A percentile compares a stretch with the other conserved stretches of the same genome.
Conservation (phyloP, 352 stramenopile species). For the Globisporangium carolinianum region DNA sequence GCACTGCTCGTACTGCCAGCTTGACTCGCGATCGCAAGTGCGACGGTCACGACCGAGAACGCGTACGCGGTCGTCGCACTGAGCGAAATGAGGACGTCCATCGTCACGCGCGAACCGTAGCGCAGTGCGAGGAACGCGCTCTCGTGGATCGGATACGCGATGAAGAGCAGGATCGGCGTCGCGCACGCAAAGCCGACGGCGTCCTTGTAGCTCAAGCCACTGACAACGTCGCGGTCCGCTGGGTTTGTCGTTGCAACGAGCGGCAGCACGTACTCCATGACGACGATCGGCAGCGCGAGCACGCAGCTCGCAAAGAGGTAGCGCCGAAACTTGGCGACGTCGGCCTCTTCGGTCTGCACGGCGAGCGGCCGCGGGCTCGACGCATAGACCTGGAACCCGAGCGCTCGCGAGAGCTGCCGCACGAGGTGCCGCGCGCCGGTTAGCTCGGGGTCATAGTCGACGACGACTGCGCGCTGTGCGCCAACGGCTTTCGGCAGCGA, state of each 20-base stretch:
- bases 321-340: conserved; percentile 36
- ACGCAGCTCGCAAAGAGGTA: conserved; percentile 47
- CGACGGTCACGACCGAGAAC: conserved; percentile 41
- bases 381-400: conserved; percentile 42
- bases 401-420: conserved; percentile 22
- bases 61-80: conserved; percentile 60
- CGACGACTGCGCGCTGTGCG: conserved; percentile 19
- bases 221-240: conserved; percentile 20
- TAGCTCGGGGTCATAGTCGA: conserved; percentile 41
- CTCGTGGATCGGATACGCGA: conserved; percentile 65
- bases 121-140: conserved; percentile 54
- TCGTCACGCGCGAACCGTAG: conserved; percentile 56
- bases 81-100: conserved; percentile 76
- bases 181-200: conserved; percentile 50
- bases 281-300: conserved; percentile 44
- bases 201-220: conserved; percentile 42
- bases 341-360: conserved; percentile 23
- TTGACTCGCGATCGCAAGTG: conserved; percentile 12
- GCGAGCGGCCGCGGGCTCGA: conserved; percentile 40
- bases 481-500: conserved; percentile 7
- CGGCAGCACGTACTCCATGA: conserved; percentile 53
- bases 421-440: conserved; percentile 35
- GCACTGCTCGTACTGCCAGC: too few species aligned
- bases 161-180: conserved; percentile 55
- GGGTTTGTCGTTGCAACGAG: conserved; percentile 21